A percentile compares a stretch with the other conserved stretches of the same genome.
These are phyloP conservation scores for Claviceps sp. DNA, from an alignment of 2,329 filamentous ascomycete species.

Conservation along the genomic window DNA sequence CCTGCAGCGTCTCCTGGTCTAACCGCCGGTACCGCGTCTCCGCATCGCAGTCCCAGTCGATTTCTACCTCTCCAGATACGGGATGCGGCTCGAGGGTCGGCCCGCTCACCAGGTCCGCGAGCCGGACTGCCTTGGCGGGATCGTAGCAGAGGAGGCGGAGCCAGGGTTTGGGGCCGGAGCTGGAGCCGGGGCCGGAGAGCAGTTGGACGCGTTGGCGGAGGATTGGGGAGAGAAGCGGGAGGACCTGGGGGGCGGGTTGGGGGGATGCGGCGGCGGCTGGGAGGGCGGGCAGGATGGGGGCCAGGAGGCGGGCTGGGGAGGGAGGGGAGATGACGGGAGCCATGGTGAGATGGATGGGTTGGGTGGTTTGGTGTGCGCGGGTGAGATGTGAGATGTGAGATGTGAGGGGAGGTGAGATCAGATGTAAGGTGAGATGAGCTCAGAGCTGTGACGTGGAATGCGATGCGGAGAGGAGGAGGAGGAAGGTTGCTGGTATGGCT, in stretches of 20 bases:
- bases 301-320: conserved; percentile 33
- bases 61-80: conserved; percentile 64
- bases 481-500: too few relatives aligned
- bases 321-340: conserved; percentile 25
- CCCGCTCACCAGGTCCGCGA: conserved; percentile 47
- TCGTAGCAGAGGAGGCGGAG: conserved; percentile 61
- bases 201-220: conserved; percentile 53
- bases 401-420: too few relatives aligned
- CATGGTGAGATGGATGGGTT: conserved; percentile 10
- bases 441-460: too few relatives aligned
- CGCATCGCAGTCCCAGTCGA: conserved; percentile 54
- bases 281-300: conserved; percentile 45
- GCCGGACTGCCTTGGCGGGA: conserved; percentile 35
- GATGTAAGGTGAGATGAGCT: too few relatives aligned
- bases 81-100: conserved; percentile 66
- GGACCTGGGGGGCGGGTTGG: conserved; percentile 39
- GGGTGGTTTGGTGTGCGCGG: not conserved
- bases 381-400: not conserved
- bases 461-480: too few relatives aligned
- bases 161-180: conserved; percentile 48
- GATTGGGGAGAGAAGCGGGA: conserved; percentile 51
- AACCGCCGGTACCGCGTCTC: conserved; percentile 51
- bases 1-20: conserved; percentile 63
- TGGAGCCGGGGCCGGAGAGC: conserved; percentile 30
- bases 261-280: conserved; percentile 45